Conservation (phyloP, 176 grass and related monocot genomes). For the Aegilops speltoides region DNA sequence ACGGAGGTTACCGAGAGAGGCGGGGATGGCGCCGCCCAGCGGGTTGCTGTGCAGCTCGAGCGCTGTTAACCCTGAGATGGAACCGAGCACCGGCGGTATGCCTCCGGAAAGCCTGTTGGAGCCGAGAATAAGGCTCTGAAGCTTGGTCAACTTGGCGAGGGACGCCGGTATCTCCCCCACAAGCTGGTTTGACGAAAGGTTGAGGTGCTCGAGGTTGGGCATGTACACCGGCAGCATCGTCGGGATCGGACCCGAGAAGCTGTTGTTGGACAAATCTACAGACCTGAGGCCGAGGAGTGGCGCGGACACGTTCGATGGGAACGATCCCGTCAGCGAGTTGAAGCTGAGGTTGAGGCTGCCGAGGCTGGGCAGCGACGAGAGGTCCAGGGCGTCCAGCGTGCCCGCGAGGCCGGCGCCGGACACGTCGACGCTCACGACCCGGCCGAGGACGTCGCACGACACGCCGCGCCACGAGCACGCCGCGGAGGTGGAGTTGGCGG, state of each 20-base stretch:
- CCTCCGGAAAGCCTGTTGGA: slow-evolving; percentile 47
- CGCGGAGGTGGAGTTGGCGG: slow-evolving; percentile 17
- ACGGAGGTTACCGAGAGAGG: slow-evolving; percentile 52
- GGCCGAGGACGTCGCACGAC: slow-evolving; percentile 45
- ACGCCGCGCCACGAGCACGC: slow-evolving; percentile 67
- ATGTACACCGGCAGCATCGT: slow-evolving; percentile 23
- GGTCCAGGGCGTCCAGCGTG: slow-evolving; percentile 55
- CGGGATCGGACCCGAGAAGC: slow-evolving; percentile 38
- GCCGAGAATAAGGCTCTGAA: slow-evolving; percentile 47
- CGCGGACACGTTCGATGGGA: slow-evolving; percentile 39
- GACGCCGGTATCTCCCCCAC: slow-evolving; percentile 39
- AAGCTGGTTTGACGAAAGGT: slow-evolving; percentile 47
- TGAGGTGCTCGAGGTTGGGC: slow-evolving; percentile 48
- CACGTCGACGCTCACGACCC: slow-evolving; percentile 45
- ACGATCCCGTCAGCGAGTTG: slow-evolving; percentile 57
- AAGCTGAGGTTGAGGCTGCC: slow-evolving; percentile 56
- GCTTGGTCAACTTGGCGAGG: slow-evolving; percentile 36
- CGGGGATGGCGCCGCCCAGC: slow-evolving; percentile 50
- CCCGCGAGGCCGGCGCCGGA: slow-evolving; percentile 45
- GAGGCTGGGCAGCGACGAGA: slow-evolving; percentile 46
- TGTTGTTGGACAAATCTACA: slow-evolving; percentile 62
- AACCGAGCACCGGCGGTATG: slow-evolving; percentile 46
- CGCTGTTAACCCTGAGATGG: slow-evolving; percentile 35
- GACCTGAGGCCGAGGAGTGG: slow-evolving; percentile 50
- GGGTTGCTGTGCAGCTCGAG: slow-evolving; percentile 58